Base-by-base conservation (phyloP, 805 yeast species). In the Zygoascus biomembranicola region DNA sequence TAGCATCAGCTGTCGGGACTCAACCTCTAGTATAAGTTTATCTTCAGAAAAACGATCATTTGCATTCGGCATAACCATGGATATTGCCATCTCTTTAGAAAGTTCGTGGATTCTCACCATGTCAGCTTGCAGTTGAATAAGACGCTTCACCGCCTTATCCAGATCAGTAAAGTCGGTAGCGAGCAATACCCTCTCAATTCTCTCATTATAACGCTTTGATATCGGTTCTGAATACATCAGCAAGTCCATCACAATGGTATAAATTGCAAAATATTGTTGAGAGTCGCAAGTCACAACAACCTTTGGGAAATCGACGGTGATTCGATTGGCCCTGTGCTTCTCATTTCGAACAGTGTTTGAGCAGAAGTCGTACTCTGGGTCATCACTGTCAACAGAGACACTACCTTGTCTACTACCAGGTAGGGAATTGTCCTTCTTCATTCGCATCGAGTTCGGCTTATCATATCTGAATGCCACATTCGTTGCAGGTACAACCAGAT, bases 201-300 rank as follows among this genome's bases (percentile, higher is more conserved):
- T 76, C 52, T 85, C 84, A 37, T 76, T 75, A 44, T 84, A 65
- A 37, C 73, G 70, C 56, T 80, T 79, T 45, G 78, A 76, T 58
- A 77, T 75, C 5, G 96, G 95, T 59, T 88, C 96, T 5, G 80
- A 73, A 63, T 87, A 88, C 32, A 87, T 73, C 55, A 92, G 63
- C 46, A 90, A 69, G 52, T 84, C 82, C 60, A 80, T 74, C 0
- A 78, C 73, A 41, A 90, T 79, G 14, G 78, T 74, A 63, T 81
- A 86, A 13, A 88, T 67, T 0, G 89, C 75, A 57, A 75, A 74
- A 65, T 87, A 90, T 63, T 89, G 95, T 46, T 70, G 68, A 0
- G 96, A 84, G 52, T 89, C 89, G 51, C 89, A 79, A 5, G 81
- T 73, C 0, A 89, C 76, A 5, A 78, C 75, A 19, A 90, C 77